phyloP scores from a whole-genome alignment of 2,329 filamentous ascomycete species.

The Phyllosticta capitalensis region DNA sequence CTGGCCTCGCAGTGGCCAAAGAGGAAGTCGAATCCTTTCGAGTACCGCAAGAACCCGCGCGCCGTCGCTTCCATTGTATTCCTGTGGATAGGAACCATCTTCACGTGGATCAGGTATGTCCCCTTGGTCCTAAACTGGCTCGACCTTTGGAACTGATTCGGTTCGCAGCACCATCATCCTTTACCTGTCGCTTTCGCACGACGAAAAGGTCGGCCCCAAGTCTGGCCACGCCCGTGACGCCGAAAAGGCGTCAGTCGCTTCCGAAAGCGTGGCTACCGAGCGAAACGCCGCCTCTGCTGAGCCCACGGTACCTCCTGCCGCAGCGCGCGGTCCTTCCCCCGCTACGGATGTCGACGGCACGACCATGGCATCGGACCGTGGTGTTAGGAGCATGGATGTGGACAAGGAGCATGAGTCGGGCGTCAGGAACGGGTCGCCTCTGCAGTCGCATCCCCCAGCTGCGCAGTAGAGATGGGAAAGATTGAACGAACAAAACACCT shows the following conservation, averaged over 20 bases:
- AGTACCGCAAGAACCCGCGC: slow-evolving; percentile 41
- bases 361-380: background rate
- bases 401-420: background rate
- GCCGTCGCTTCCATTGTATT: slow-evolving; percentile 44
- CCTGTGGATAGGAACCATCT: slow-evolving; percentile 43
- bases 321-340: background rate
- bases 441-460: background rate
- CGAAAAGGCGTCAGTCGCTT: slow-evolving; percentile 4
- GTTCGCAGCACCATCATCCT: slow-evolving; percentile 28
- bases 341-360: background rate
- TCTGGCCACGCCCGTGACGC: slow-evolving; percentile 26
- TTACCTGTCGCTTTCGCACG: slow-evolving; percentile 30
- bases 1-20: slow-evolving; percentile 23
- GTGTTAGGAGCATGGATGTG: background rate
- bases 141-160: background rate
- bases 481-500: no score
- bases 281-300: background rate
- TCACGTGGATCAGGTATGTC: slow-evolving; percentile 37
- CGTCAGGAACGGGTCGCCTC: background rate
- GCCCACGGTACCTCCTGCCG: background rate
- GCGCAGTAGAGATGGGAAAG: background rate
- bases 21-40: slow-evolving; percentile 27
- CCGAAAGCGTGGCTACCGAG: background rate
- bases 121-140: background rate
- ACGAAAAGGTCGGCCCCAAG: slow-evolving; percentile 30